These are phyloP conservation scores for Bruguiera hainesii DNA, from an alignment of 441 rosid species.

Conservation along the genomic window DNA sequence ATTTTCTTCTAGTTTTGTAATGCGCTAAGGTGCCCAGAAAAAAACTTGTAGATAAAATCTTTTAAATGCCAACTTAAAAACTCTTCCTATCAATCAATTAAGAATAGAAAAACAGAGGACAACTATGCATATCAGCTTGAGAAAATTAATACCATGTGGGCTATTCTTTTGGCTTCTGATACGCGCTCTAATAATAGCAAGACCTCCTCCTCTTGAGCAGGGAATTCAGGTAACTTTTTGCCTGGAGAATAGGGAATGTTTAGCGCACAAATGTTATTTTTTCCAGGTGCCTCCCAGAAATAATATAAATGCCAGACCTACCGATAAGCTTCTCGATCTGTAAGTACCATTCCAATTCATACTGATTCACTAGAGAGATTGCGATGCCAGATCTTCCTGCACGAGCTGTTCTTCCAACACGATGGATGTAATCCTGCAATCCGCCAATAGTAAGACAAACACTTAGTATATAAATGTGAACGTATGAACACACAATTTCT, in stretches of 20 bases:
- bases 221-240: constrained; percentile 61
- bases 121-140: not conserved
- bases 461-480: not conserved
- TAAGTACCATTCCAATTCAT: constrained; percentile 91
- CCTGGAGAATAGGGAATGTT: constrained; percentile 38
- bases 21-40: no score
- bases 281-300: not conserved
- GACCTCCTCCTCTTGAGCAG: constrained; percentile 81
- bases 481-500: not conserved
- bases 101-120: not conserved
- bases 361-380: constrained; percentile 86
- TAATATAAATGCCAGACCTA: constrained; percentile 24
- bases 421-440: constrained; percentile 83
- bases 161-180: constrained; percentile 66
- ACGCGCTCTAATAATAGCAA: constrained; percentile 68
- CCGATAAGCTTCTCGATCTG: constrained; percentile 92
- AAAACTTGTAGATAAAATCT: no score
- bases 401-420: constrained; percentile 99
- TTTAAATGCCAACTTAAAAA: no score
- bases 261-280: not conserved
- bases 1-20: no score
- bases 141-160: constrained; percentile 46
- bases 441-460: constrained; percentile 11
- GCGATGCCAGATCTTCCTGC: constrained; percentile 97
- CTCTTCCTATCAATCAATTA: no score